Conservation (phyloP, 2,329 filamentous ascomycete genomes). For the Fusarium nurragi region DNA sequence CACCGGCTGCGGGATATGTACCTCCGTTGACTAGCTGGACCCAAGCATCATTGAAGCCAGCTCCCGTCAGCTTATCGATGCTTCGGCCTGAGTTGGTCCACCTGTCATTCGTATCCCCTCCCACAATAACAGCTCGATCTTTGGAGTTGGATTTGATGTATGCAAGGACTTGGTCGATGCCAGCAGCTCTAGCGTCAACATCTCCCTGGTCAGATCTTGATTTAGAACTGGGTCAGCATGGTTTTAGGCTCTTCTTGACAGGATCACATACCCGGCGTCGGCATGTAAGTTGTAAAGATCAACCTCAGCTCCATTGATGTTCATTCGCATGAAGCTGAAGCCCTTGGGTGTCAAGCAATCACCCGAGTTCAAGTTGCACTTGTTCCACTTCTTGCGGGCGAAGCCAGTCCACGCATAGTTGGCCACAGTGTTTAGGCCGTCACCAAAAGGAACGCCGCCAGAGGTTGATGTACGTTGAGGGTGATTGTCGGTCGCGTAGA, state of each 20-base stretch:
- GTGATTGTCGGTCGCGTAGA: slow-evolving; percentile 69
- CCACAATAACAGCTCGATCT: slow-evolving; percentile 70
- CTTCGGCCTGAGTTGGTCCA: slow-evolving; percentile 61
- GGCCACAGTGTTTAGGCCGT: slow-evolving; percentile 71
- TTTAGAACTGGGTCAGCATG: background rate
- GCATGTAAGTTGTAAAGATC: slow-evolving; percentile 75
- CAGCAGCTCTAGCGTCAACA: slow-evolving; percentile 63
- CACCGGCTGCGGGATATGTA: slow-evolving; percentile 55
- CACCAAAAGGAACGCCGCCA: slow-evolving; percentile 70
- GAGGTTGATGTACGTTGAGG: slow-evolving; percentile 70
- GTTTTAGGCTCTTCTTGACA: rapidly evolving
- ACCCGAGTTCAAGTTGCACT: slow-evolving; percentile 64
- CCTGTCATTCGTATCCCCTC: slow-evolving; percentile 72
- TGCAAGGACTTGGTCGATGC: slow-evolving; percentile 66
- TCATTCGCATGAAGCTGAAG: slow-evolving; percentile 72
- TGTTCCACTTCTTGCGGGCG: slow-evolving; percentile 66
- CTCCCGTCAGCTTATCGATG: slow-evolving; percentile 60
- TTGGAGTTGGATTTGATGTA: slow-evolving; percentile 65
- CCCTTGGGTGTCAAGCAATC: slow-evolving; percentile 77
- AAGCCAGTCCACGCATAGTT: slow-evolving; percentile 65
- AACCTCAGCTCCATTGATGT: slow-evolving; percentile 63
- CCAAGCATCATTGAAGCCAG: slow-evolving; percentile 67
- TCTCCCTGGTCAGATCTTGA: slow-evolving; percentile 60
- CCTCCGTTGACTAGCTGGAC: slow-evolving; percentile 63
- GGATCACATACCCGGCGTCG: slow-evolving; percentile 60